Conservation (phyloP, 306 rosid genomes). For the Inga leiocalycina region DNA sequence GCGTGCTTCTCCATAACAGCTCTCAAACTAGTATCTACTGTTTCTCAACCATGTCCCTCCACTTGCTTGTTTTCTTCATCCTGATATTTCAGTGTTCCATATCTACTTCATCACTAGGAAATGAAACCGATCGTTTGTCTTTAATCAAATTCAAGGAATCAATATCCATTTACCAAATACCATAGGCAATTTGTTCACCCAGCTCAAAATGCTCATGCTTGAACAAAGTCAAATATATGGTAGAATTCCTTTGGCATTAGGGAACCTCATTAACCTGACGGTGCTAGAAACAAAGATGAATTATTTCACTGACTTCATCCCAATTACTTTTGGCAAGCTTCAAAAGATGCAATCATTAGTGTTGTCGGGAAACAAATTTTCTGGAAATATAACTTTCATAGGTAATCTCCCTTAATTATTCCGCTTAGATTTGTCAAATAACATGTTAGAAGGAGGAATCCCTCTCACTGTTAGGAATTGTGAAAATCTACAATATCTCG, state of each 20-base stretch:
- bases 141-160: too few relatives aligned
- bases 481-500: too few relatives aligned
- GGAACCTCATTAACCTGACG: neutral
- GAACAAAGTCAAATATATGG: neutral
- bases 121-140: too few relatives aligned
- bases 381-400: neutral
- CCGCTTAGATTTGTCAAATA: neutral
- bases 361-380: neutral
- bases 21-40: too few relatives aligned
- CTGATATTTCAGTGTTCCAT: too few relatives aligned
- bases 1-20: too few relatives aligned
- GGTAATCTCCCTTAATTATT: neutral
- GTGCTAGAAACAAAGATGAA: neutral
- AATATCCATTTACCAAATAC: conserved; percentile 39
- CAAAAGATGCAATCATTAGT: neutral
- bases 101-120: too few relatives aligned
- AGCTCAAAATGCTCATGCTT: neutral
- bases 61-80: too few relatives aligned
- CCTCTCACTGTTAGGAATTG: neutral
- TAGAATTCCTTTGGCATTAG: neutral
- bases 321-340: neutral
- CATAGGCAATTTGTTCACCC: neutral
- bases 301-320: neutral
- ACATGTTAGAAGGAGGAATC: neutral
- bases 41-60: too few relatives aligned